Percentiles rank a stretch among this genome's conserved stretches.
Evolutionary conservation across 768 basidiomycete species (phyloP).

Genomic region (Rhodotorula toruloides): DNA sequence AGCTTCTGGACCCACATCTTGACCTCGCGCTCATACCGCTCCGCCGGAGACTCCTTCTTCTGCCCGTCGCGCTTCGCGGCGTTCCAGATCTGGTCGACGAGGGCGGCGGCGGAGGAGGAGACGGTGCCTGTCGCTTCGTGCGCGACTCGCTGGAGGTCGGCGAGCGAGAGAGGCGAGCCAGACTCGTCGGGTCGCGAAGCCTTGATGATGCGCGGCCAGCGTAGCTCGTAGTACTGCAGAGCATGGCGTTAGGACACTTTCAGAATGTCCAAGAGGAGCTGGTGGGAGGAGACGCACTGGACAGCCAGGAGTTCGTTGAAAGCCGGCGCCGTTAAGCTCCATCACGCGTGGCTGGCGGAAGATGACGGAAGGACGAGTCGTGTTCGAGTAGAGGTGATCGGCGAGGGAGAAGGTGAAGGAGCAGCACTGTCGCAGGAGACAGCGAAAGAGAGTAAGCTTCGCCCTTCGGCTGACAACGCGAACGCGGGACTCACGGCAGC

Average conservation of each 20-base stretch:
- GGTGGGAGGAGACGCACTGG: conserved; percentile 30
- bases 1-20: conserved; percentile 11
- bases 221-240: conserved; percentile 68
- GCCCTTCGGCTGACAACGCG: not conserved
- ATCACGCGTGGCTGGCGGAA: conserved; percentile 61
- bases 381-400: not conserved
- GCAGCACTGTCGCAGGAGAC: conserved; percentile 2
- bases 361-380: conserved; percentile 55
- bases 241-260: not conserved
- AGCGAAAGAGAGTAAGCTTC: not conserved
- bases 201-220: conserved; percentile 75
- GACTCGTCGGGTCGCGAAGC: conserved; percentile 12
- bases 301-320: conserved; percentile 57
- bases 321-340: conserved; percentile 76
- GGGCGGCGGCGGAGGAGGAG: not conserved
- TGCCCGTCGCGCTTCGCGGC: not conserved
- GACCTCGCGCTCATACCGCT: conserved; percentile 13
- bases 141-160: conserved; percentile 10
- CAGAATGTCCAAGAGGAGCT: not conserved
- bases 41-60: not conserved
- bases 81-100: not conserved
- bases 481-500: conserved; percentile 19
- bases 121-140: not conserved
- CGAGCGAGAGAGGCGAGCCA: conserved; percentile 15
- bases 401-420: conserved; percentile 33